These are phyloP conservation scores for Elasticomyces elasticus DNA, from an alignment of 495 filamentous ascomycete genomes.

Conservation along the genomic window DNA sequence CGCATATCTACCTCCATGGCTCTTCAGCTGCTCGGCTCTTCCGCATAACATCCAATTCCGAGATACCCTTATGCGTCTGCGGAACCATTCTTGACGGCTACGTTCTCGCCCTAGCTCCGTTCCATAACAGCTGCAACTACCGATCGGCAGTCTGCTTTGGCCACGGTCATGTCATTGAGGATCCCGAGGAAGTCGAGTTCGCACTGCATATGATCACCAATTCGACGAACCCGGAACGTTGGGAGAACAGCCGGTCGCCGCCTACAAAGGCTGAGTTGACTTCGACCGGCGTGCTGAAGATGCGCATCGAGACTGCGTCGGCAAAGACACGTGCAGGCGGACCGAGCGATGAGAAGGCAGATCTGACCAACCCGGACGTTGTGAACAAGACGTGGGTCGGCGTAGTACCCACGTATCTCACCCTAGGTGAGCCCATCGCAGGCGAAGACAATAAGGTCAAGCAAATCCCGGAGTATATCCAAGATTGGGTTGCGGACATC, in stretches of 20 bases:
- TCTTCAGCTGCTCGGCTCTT: conserved; percentile 75
- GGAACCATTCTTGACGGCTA: conserved; percentile 65
- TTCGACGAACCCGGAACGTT: conserved; percentile 57
- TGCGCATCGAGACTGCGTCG: conserved; percentile 59
- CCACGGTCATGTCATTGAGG: conserved; percentile 44
- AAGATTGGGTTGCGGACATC: conserved; percentile 40
- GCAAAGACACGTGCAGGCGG: conserved; percentile 66
- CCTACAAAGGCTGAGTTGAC: conserved; percentile 68
- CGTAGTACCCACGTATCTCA: conserved; percentile 64
- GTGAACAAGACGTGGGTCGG: conserved; percentile 63
- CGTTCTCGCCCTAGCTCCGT: conserved; percentile 66
- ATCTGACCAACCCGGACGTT: conserved; percentile 52
- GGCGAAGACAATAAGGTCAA: conserved; percentile 49
- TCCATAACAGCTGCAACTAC: conserved; percentile 80
- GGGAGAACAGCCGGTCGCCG: conserved; percentile 51
- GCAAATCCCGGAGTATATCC: conserved; percentile 55
- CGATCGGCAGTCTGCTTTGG: conserved; percentile 75
- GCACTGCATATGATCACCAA: conserved; percentile 80
- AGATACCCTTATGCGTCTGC: conserved; percentile 54
- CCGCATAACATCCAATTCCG: conserved; percentile 46
- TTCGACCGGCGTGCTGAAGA: conserved; percentile 62
- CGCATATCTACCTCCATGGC: conserved; percentile 71
- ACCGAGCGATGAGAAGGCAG: conserved; percentile 57
- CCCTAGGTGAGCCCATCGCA: conserved; percentile 58
- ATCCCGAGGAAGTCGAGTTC: conserved; percentile 59